phyloP scores from a whole-genome alignment of 139 green algal genomes.

The Nannochloris sp. region DNA sequence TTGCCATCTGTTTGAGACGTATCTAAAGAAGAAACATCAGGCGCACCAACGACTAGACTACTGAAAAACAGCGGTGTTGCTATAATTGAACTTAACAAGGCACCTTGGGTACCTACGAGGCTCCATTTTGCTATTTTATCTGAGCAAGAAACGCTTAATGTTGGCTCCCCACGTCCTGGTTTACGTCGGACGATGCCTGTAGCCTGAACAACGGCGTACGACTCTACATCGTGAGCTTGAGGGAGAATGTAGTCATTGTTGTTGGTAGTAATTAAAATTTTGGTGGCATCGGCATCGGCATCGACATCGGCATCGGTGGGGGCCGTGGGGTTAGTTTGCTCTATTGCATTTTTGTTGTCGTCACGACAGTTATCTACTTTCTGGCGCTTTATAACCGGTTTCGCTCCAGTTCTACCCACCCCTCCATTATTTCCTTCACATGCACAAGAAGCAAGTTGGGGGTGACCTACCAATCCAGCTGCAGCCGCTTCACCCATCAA shows the following conservation, averaged over 20 bases:
- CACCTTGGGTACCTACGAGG: conserved; percentile 60
- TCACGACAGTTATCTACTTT: background rate
- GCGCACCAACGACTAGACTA: conserved; percentile 33
- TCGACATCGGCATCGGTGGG: no score
- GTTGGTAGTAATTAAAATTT: no score
- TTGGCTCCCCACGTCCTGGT: conserved; percentile 78
- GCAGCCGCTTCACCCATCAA: background rate
- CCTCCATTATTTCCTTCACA: no score
- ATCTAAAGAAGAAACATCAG: no score
- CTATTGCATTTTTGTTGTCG: background rate
- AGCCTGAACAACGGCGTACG: conserved; percentile 31
- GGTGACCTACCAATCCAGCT: background rate
- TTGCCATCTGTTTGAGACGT: no score
- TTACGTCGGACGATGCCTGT: conserved; percentile 69
- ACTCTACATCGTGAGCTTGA: conserved; percentile 57
- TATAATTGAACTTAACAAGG: conserved; percentile 56
- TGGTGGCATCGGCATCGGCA: background rate
- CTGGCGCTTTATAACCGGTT: conserved; percentile 27
- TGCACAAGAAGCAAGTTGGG: no score
- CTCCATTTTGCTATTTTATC: conserved; percentile 91
- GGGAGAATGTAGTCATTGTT: no score
- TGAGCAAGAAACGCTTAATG: conserved; percentile 87
- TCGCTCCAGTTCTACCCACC: conserved; percentile 38
- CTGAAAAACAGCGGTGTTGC: conserved; percentile 48
- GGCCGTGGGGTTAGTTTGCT: background rate